phyloP scores from a whole-genome alignment of 2,329 filamentous ascomycete species.

The Lojkania enalia region DNA sequence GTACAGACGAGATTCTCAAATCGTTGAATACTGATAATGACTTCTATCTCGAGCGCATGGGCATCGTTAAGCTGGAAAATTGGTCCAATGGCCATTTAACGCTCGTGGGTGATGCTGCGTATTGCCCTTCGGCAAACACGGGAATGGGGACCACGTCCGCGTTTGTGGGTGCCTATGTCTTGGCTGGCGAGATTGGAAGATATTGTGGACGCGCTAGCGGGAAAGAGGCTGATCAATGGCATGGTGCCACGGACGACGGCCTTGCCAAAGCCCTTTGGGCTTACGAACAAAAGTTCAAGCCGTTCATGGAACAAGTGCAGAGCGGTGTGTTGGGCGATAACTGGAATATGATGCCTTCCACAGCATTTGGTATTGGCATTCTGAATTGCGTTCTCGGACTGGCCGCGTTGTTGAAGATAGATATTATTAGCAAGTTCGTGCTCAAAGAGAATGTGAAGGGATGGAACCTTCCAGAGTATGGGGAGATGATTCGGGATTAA shows the following conservation, averaged over 20 bases:
- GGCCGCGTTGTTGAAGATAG: background rate
- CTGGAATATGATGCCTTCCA: background rate
- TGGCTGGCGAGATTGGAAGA: slow-evolving; percentile 20
- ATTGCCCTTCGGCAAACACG: slow-evolving; percentile 51
- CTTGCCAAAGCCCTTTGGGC: background rate
- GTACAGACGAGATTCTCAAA: slow-evolving; percentile 46
- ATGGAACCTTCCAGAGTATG: background rate
- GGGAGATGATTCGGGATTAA: too few relatives aligned
- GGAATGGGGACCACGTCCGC: slow-evolving; percentile 58
- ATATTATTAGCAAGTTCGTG: background rate
- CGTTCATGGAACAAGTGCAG: background rate
- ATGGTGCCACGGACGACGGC: too few relatives aligned
- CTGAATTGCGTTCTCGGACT: background rate
- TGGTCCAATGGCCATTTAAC: slow-evolving; percentile 54
- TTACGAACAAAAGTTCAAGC: background rate
- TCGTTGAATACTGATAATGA: slow-evolving; percentile 45
- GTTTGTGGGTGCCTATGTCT: slow-evolving; percentile 40
- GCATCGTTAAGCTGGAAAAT: slow-evolving; percentile 48
- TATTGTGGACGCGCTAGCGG: too few relatives aligned
- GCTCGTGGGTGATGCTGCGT: slow-evolving; percentile 58
- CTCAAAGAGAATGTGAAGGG: background rate
- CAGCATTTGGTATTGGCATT: background rate
- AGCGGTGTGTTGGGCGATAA: background rate
- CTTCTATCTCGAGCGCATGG: slow-evolving; percentile 52
- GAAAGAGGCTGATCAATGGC: too few relatives aligned